phyloP scores from a whole-genome alignment of 2,329 filamentous ascomycete species.

The Xylariaceae sp. region DNA sequence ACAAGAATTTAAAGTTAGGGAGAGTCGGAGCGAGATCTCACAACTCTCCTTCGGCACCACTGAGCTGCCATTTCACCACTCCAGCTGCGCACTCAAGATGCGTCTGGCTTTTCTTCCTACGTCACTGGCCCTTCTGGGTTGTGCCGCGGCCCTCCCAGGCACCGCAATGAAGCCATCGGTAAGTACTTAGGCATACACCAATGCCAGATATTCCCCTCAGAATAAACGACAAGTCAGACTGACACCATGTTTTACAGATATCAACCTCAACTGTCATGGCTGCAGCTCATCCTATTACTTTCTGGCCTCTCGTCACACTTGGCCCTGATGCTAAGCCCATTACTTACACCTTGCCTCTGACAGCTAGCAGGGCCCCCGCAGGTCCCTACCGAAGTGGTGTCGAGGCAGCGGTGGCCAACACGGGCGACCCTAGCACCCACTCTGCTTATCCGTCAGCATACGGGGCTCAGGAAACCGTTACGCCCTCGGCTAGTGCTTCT shows the following conservation, averaged over 20 bases:
- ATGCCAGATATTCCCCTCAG: no score
- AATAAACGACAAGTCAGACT: no score
- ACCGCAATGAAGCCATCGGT: no score
- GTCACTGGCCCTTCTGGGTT: slow-evolving; percentile 1
- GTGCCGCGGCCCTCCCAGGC: slow-evolving; percentile 9
- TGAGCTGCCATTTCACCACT: no score
- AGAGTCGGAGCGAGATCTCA: not conserved
- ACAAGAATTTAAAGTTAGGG: no score
- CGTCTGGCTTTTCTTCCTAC: not conserved
- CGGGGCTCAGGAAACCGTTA: no score
- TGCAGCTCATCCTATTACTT: slow-evolving; percentile 27
- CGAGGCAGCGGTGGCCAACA: slow-evolving; percentile 29
- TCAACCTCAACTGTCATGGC: slow-evolving; percentile 22
- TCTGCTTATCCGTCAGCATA: no score
- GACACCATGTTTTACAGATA: no score
- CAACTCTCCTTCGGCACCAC: not conserved
- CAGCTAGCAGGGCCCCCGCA: slow-evolving; percentile 23
- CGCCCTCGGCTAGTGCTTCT: not conserved
- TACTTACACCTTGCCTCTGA: slow-evolving; percentile 23
- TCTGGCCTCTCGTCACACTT: slow-evolving; percentile 20
- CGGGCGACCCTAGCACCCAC: no score
- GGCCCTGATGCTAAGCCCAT: slow-evolving; percentile 21
- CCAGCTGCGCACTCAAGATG: no score
- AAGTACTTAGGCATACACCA: no score
- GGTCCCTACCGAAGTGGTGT: not conserved